Evolutionary conservation across 1,284 basidiomycete species (phyloP), one percentile per base, ranked within the genome.

Genomic region (Boletus albobrunnescens): DNA sequence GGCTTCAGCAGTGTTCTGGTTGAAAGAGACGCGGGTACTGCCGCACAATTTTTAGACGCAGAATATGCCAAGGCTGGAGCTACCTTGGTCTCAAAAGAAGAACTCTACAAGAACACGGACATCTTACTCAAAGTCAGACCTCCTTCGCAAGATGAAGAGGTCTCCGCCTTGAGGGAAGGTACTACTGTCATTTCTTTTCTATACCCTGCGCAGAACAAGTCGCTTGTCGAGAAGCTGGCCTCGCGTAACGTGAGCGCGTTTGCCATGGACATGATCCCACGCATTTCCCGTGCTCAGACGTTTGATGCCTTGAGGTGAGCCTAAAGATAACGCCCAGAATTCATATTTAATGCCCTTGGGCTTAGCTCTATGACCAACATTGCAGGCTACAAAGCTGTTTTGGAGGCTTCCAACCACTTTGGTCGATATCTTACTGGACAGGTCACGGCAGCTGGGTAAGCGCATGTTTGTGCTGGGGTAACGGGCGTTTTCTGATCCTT

Each of bases 281-380:
- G 89, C 50, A 91, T 92, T 56, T 91, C 87, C 47, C 79, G 89
- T 46, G 90, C 89, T 32, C 89, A 92, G 64, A 84, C 86, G 20
- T 91, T 90, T 56, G 89, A 92, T 67, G 89, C 85, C 32, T 68
- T 92, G 54, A 90, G 87, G 86, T 85, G 17, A 58, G 49, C 31
- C 46, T 42, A 39, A 33, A 42, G 13, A 38, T 33, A 28, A 6
- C 27, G 9, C 16, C 13, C 27, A 28, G 41, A 24, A 31, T 35
- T 32, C 20, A 20, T 49, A 26, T 4, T 35, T 20, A 44, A 37
- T 41, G n/a, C 22, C 19, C 2, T 46, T 5, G 27, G 11, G 30
- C 41, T 36, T 6, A 91, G 87, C 59, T 91, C 87, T n/a, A 92
- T 92, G 89, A 84, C 87, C 13, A 92, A 91, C 59, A 91, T 91